Evolutionary conservation across 1,139 yeast genomes (phyloP).

Genomic region (Yamadazyma kanchanaburiensis): DNA sequence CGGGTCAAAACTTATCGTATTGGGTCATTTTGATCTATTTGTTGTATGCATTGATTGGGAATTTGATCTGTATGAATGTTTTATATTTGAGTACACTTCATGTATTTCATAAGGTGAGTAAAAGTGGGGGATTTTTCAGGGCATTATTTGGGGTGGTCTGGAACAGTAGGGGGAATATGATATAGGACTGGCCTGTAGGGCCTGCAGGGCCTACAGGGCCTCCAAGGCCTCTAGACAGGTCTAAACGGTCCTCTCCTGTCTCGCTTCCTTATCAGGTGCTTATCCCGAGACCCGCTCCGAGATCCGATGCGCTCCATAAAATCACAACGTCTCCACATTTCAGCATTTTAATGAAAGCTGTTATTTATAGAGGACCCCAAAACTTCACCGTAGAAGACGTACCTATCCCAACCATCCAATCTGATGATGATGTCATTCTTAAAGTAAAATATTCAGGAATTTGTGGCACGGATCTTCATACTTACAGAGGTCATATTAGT

Average conservation of each 20-base stretch:
- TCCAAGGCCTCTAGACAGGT: too few relatives aligned
- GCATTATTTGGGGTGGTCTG: too few relatives aligned
- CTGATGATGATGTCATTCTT: slow-evolving; percentile 47
- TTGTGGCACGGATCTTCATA: slow-evolving; percentile 63
- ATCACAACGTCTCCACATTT: background rate
- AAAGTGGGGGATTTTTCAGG: too few relatives aligned
- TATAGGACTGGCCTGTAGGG: too few relatives aligned
- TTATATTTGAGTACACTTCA: slow-evolving; percentile 11
- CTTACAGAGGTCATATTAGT: slow-evolving; percentile 54
- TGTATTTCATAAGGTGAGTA: too few relatives aligned
- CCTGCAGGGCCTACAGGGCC: too few relatives aligned
- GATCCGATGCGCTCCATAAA: background rate
- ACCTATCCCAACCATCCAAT: slow-evolving; percentile 40
- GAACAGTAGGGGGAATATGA: too few relatives aligned
- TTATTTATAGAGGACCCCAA: slow-evolving; percentile 51
- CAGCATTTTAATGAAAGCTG: slow-evolving; percentile 45
- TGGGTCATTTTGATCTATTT: slow-evolving; percentile 21
- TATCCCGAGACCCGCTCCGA: too few relatives aligned
- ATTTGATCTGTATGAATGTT: slow-evolving; percentile 27
- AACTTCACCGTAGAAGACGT: slow-evolving; percentile 41
- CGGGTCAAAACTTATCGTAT: slow-evolving; percentile 6
- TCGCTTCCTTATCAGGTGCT: background rate
- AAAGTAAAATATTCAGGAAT: slow-evolving; percentile 53
- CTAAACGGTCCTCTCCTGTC: too few relatives aligned
- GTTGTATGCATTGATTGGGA: slow-evolving; percentile 27